phyloP scores from a whole-genome alignment of 116 monocot species.

The Dioscorea cayenensis region DNA sequence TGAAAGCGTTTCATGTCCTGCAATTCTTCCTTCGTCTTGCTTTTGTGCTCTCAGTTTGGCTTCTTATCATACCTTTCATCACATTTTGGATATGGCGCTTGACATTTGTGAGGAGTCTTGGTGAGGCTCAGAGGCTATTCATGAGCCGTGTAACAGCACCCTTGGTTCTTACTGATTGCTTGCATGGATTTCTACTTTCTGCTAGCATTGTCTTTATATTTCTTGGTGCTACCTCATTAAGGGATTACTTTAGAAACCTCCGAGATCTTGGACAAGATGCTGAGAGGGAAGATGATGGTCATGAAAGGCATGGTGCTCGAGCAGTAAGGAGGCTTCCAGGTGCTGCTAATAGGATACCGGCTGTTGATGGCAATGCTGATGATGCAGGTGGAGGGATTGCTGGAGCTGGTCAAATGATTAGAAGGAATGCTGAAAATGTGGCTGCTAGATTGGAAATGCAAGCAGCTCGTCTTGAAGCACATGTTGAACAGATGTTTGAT shows the following conservation, averaged over 20 bases:
- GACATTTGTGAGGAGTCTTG: conserved; percentile 82
- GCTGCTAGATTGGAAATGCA: conserved; percentile 91
- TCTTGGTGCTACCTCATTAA: conserved; percentile 96
- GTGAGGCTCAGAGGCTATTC: conserved; percentile 90
- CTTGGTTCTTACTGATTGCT: conserved; percentile 83
- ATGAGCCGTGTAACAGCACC: conserved; percentile 70
- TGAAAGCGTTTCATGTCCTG: conserved; percentile 81
- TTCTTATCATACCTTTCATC: conserved; percentile 94
- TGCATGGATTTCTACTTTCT: conserved; percentile 93
- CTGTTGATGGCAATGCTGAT: conserved; percentile 62
- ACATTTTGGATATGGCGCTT: conserved; percentile 99
- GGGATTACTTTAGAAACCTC: conserved; percentile 92
- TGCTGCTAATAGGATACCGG: conserved; percentile 48
- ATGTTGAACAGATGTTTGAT: conserved; percentile 99
- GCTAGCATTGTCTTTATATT: conserved; percentile 97
- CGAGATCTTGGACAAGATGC: conserved; percentile 76
- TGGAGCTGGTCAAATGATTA: conserved; percentile 78
- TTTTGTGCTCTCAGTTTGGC: conserved; percentile 97
- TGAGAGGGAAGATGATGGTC: conserved; percentile 83
- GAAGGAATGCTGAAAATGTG: conserved; percentile 99
- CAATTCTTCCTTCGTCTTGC: conserved; percentile 88
- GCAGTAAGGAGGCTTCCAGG: conserved; percentile 63
- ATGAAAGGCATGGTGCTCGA: conserved; percentile 85
- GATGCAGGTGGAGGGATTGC: conserved; percentile 78
- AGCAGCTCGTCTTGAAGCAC: conserved; percentile 89